Evolutionary conservation across 2,329 filamentous ascomycete species (phyloP).

Genomic region (Fusarium miscanthi): DNA sequence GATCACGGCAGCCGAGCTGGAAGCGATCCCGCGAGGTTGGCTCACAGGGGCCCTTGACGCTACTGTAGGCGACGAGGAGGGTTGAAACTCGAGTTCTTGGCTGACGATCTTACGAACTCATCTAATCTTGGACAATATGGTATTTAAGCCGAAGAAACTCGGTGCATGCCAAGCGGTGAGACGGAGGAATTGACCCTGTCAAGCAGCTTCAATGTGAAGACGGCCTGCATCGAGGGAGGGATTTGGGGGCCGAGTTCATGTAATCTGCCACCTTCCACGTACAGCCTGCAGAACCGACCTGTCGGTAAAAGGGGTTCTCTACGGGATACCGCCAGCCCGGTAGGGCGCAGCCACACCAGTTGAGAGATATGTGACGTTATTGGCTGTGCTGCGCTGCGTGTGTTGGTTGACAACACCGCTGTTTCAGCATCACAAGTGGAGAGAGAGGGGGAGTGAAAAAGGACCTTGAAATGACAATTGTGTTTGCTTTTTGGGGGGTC

Average conservation of each 20-base stretch:
- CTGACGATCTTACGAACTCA: background rate
- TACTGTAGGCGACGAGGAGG: background rate
- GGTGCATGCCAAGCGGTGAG: slow-evolving; percentile 6
- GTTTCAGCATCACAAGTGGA: slow-evolving; percentile 4
- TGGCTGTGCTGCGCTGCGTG: slow-evolving; percentile 5
- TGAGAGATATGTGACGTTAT: background rate
- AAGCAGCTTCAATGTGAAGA: background rate
- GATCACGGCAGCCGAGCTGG: background rate
- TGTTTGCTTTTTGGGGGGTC: background rate
- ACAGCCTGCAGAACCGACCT: slow-evolving; percentile 9
- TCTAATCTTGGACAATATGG: slow-evolving; percentile 10
- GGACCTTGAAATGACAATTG: slow-evolving; percentile 20
- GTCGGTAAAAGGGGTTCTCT: slow-evolving; percentile 27
- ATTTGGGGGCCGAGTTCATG: background rate
- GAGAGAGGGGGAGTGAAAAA: slow-evolving; percentile 3
- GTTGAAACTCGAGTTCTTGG: slow-evolving; percentile 6
- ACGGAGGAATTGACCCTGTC: slow-evolving; percentile 10
- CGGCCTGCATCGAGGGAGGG: background rate
- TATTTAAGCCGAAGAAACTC: background rate
- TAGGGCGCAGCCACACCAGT: slow-evolving; percentile 15
- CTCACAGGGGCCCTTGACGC: background rate
- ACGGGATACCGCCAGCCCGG: slow-evolving; percentile 10
- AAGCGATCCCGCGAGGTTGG: background rate
- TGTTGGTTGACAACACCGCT: slow-evolving; percentile 17
- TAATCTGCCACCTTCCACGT: slow-evolving; percentile 13